phyloP scores from a whole-genome alignment of 2,329 filamentous ascomycete genomes.

The Colletotrichum sp. region DNA sequence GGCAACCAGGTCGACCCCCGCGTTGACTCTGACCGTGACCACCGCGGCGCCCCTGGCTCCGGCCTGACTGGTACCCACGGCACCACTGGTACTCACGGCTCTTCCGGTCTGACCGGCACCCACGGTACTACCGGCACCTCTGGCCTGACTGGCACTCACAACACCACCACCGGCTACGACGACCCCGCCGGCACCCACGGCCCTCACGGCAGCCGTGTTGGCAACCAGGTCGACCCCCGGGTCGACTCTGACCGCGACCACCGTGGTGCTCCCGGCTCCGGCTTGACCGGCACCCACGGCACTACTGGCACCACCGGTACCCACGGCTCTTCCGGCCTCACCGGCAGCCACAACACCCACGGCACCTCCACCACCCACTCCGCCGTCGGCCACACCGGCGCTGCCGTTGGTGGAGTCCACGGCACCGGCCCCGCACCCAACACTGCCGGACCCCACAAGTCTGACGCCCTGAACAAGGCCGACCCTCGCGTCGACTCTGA shows the following conservation, averaged over 20 bases:
- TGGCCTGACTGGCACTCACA: conserved; percentile 13
- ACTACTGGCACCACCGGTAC: conserved; percentile 14
- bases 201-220: conserved; percentile 30
- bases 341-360: conserved; percentile 37
- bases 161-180: not conserved
- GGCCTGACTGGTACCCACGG: conserved; percentile 7
- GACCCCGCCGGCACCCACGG: conserved; percentile 2
- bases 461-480: conserved; percentile 57
- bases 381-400: conserved; percentile 35
- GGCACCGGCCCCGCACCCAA: conserved; percentile 35
- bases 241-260: conserved; percentile 26
- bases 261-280: conserved; percentile 12
- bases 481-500: conserved; percentile 63
- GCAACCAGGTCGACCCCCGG: not conserved
- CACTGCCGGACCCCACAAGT: conserved; percentile 51
- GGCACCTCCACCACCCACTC: conserved; percentile 41
- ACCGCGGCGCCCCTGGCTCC: conserved; percentile 15
- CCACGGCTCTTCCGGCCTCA: conserved; percentile 13
- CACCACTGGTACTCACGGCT: conserved; percentile 6
- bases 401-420: conserved; percentile 21
- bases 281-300: not conserved
- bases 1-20: not conserved
- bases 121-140: conserved; percentile 32
- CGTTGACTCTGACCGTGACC: conserved; percentile 25
- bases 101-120: conserved; percentile 25